Conservation (phyloP, 495 filamentous ascomycete species). For the Ramalina intermedia region DNA sequence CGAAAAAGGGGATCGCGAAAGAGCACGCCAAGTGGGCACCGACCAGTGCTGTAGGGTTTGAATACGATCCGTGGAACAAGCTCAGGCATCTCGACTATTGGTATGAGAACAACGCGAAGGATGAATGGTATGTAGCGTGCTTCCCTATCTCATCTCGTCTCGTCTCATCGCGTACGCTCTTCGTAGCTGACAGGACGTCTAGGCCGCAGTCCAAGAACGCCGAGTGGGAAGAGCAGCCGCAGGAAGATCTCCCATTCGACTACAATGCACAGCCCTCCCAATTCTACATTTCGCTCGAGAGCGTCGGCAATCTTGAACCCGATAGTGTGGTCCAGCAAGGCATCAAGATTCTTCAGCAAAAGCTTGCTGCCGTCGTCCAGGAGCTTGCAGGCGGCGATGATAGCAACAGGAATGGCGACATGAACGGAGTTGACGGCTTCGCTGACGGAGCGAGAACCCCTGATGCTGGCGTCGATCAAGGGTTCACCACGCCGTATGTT, state of each 20-base stretch:
- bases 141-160: not conserved
- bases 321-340: constrained; percentile 78
- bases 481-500: constrained; percentile 64
- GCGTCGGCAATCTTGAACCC: constrained; percentile 71
- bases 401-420: constrained; percentile 35
- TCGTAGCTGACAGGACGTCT: not conserved
- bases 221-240: constrained; percentile 67
- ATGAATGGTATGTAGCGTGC: constrained; percentile 68
- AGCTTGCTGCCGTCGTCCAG: constrained; percentile 73
- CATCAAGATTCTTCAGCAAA: constrained; percentile 77
- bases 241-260: constrained; percentile 74
- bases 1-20: constrained; percentile 97
- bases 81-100: constrained; percentile 78
- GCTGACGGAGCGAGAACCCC: constrained; percentile 33
- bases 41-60: constrained; percentile 81
- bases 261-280: constrained; percentile 70
- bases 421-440: constrained; percentile 41
- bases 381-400: constrained; percentile 42
- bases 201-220: constrained; percentile 83
- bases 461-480: constrained; percentile 40
- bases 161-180: not conserved
- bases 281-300: constrained; percentile 91
- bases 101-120: constrained; percentile 73
- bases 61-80: constrained; percentile 96
- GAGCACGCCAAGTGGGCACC: constrained; percentile 98